Percentiles rank a stretch among this genome's conserved stretches.
These are phyloP conservation scores for Hericium coralloides DNA, from an alignment of 768 basidiomycete genomes.

Conservation along the genomic window DNA sequence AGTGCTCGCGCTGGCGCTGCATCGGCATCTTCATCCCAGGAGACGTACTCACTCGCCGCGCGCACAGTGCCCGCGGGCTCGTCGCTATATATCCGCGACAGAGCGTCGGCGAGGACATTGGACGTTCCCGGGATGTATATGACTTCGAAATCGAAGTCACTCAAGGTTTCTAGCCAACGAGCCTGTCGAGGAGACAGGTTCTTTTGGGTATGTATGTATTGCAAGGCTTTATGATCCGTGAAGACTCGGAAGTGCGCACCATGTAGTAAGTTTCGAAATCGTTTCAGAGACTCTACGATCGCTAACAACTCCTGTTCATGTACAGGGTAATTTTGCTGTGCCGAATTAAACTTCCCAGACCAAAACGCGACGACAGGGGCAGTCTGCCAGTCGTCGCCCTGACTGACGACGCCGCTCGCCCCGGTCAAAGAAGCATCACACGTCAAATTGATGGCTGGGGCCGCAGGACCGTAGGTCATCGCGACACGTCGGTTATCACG, in stretches of 20 bases:
- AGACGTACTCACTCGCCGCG: no score
- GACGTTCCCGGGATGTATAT: constrained; percentile 20
- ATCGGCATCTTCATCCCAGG: constrained; percentile 5
- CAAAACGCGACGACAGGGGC: constrained; percentile 21
- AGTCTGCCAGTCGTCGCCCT: constrained; percentile 19
- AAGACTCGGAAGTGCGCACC: constrained; percentile 17
- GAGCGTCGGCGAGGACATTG: constrained; percentile 20
- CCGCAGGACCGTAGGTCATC: constrained; percentile 7
- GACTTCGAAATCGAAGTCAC: constrained; percentile 24
- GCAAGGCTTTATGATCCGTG: constrained; percentile 23
- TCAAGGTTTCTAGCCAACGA: constrained; percentile 20
- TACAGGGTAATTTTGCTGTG: no score
- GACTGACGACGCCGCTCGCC: constrained; percentile 17
- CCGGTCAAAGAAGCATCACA: constrained; percentile 14
- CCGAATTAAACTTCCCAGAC: constrained; percentile 21
- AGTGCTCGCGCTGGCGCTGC: neutral
- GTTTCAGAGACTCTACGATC: constrained; percentile 29
- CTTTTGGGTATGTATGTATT: constrained; percentile 16
- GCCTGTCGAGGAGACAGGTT: constrained; percentile 19
- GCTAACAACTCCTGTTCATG: no score
- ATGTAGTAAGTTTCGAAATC: constrained; percentile 18
- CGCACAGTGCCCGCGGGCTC: constrained; percentile 17
- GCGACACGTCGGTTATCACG: constrained; percentile 2
- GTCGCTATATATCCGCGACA: constrained; percentile 17
- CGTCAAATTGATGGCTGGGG: constrained; percentile 15